Evolutionary conservation across 129 eudicot species (phyloP), one percentile per base, ranked within the genome.

Genomic region (Escallonia rubra): DNA sequence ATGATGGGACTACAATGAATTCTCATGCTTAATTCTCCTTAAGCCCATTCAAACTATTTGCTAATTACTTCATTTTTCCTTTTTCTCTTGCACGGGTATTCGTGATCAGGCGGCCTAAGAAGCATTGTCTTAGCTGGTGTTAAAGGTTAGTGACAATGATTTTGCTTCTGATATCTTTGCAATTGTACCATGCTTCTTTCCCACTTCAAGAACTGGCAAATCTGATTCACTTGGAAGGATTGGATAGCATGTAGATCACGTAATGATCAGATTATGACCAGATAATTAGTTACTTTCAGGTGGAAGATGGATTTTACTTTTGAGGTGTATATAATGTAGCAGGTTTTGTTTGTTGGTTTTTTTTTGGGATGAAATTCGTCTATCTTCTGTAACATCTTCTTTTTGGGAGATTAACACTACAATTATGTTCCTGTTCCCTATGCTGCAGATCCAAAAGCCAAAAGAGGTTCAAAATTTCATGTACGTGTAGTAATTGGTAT

Each of bases 121-220:
- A 46, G 48, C 48, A n/a, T 47, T 23, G 48, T 48, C 12, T 39
- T 48, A 42, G 47, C 55, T 63, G 39, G n/a, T 44, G 52, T 2
- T 45, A 49, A 16, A 64, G 57, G 68, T 64, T 42, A 64, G 68
- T 46, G 53, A 8, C 41, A 34, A 2, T 64, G 4, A 16, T 64
- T 15, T 10, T 48, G 5, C 15, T 5, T 64, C 4, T 61, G 6
- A 41, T 61, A 6, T 42, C 46, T 52, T n/a, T 14, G 59, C 1
- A 1, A 23, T 23, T 23, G 34, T 23, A 23, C 34, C 34, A 1
- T 23, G 34, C 34, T 23, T 23, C 34, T 23, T 23, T 23, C 34
- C 34, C 34, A 23, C 34, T 23, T 23, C 34, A 23, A 23, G 34
- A 23, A 23, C 34, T 23, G 34, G 34, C 34, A 23, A 1, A 23